Percentiles rank a stretch among this genome's conserved stretches.
phyloP scores from a whole-genome alignment of 2,329 filamentous ascomycete species.

The Blastomyces parvus region DNA sequence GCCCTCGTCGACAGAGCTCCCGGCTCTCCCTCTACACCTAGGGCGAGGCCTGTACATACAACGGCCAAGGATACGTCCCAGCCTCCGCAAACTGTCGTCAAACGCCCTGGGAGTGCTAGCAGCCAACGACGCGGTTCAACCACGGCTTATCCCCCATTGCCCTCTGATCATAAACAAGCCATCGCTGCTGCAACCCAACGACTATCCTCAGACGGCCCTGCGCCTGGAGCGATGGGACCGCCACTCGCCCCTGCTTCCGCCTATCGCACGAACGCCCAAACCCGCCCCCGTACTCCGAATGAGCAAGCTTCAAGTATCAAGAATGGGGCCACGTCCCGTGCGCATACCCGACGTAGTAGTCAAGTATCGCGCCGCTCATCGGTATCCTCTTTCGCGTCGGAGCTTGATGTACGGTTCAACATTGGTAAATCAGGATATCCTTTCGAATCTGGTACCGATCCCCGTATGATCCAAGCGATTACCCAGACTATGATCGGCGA shows the following conservation, averaged over 20 bases:
- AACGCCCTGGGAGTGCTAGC: constrained; percentile 61
- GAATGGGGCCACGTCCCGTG: constrained; percentile 52
- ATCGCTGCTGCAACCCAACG: constrained; percentile 68
- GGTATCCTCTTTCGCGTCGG: constrained; percentile 88
- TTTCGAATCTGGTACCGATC: constrained; percentile 68
- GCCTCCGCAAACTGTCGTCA: constrained; percentile 28
- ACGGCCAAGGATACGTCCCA: constrained; percentile 23
- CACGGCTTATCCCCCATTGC: constrained; percentile 59
- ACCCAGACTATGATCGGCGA: constrained; percentile 99
- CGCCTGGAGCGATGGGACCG: constrained; percentile 61
- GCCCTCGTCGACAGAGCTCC: constrained; percentile 18
- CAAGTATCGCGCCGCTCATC: constrained; percentile 63
- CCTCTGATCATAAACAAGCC: constrained; percentile 68
- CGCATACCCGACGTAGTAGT: constrained; percentile 32
- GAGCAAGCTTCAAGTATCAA: constrained; percentile 39
- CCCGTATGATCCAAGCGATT: constrained; percentile 97
- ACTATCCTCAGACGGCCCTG: constrained; percentile 36
- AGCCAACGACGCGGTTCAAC: constrained; percentile 49
- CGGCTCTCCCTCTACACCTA: constrained; percentile 31
- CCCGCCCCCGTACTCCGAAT: constrained; percentile 54
- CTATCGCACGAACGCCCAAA: constrained; percentile 41
- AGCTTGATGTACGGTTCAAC: constrained; percentile 86
- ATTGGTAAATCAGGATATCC: constrained; percentile 51
- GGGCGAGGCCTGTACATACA: constrained; percentile 26
- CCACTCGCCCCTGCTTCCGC: constrained; percentile 75